Evolutionary conservation across 805 yeast genomes (phyloP).

Genomic region (Nakazawaea holstii): DNA sequence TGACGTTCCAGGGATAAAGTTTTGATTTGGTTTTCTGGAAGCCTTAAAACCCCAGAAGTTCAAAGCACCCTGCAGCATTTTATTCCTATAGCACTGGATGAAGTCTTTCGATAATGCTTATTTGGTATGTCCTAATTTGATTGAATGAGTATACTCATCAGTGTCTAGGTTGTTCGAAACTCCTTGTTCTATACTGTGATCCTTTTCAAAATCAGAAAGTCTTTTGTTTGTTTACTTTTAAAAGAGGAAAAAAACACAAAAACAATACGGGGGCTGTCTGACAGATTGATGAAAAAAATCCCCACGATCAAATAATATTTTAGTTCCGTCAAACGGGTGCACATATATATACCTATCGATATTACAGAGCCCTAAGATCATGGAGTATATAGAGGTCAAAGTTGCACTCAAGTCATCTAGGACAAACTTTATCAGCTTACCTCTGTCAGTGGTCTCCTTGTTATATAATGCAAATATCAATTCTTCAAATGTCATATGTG

Average conservation of each 20-base stretch:
- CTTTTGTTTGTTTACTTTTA: constrained; percentile 1
- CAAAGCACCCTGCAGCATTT: background rate
- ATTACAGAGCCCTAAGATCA: background rate
- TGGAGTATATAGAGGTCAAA: constrained; percentile 19
- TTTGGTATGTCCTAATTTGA: too few species aligned
- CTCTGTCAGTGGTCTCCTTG: constrained; percentile 29
- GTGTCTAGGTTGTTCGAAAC: too few species aligned
- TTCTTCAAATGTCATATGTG: constrained; percentile 34
- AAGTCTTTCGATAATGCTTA: too few species aligned
- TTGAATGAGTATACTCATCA: too few species aligned
- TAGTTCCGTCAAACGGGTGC: background rate
- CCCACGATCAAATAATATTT: background rate
- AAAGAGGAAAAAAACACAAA: background rate
- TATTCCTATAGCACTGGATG: too few species aligned
- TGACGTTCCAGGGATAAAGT: constrained; percentile 45
- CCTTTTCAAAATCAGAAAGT: too few species aligned
- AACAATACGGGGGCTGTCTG: background rate
- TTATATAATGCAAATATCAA: constrained; percentile 31
- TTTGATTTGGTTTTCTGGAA: constrained; percentile 12
- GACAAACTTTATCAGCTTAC: constrained; percentile 31
- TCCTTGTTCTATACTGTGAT: background rate
- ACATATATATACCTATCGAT: background rate
- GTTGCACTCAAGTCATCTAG: constrained; percentile 19
- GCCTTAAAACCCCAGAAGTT: constrained; percentile 12
- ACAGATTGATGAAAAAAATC: background rate